Percentiles rank a stretch among this genome's conserved stretches.
These are phyloP conservation scores for Flaveria linearis DNA, from an alignment of 129 eudicot genomes.

Conservation along the genomic window DNA sequence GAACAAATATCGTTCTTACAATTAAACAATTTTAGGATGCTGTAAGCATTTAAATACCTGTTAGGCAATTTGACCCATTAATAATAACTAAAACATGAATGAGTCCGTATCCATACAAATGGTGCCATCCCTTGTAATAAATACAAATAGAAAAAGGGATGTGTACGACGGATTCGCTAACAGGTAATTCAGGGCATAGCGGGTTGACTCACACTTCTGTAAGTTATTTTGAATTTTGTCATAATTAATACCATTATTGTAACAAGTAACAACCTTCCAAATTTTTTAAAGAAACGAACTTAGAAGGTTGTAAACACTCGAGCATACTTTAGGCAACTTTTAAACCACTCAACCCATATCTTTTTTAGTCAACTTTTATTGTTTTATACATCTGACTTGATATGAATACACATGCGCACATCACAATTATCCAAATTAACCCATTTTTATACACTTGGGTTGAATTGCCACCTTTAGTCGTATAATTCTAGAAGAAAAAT, in stretches of 20 bases:
- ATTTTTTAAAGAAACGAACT: not conserved
- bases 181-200: not conserved
- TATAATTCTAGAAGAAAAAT: not conserved
- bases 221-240: not conserved
- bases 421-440: not conserved
- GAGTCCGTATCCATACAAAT: not conserved
- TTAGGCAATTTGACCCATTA: not conserved
- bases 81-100: not conserved
- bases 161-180: not conserved
- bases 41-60: not conserved
- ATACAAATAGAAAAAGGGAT: not conserved
- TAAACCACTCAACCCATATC: not conserved
- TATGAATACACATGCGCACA: not conserved
- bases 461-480: not conserved
- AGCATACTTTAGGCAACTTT: conserved; percentile 9
- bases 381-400: too few relatives aligned
- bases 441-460: not conserved
- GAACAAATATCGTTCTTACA: not conserved
- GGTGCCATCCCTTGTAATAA: not conserved
- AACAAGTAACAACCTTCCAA: not conserved
- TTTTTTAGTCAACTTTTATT: not conserved
- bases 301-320: not conserved
- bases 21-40: not conserved
- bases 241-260: not conserved
- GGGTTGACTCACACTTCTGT: not conserved